Evolutionary conservation across 1,284 basidiomycete genomes (phyloP).

Genomic region (Somion occarium): DNA sequence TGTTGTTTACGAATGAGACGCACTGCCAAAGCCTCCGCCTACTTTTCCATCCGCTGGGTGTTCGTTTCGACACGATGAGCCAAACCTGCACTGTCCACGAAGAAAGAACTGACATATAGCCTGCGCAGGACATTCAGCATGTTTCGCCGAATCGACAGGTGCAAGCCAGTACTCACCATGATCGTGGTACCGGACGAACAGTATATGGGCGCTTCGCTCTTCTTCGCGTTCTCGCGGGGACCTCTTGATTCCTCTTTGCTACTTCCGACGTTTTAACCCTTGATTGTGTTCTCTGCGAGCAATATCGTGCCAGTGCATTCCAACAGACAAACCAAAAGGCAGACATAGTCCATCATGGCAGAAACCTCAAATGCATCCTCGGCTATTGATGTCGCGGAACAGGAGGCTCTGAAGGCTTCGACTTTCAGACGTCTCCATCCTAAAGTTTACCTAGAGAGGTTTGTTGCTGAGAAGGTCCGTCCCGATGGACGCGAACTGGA

Average conservation of each 20-base stretch:
- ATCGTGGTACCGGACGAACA: not conserved
- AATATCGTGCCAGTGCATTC: too few species aligned
- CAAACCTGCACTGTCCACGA: slow-evolving; percentile 67
- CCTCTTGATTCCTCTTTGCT: too few species aligned
- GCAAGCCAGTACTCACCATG: not conserved
- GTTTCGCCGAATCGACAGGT: not conserved
- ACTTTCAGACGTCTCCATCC: slow-evolving; percentile 84
- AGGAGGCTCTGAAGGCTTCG: slow-evolving; percentile 47
- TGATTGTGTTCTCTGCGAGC: too few species aligned
- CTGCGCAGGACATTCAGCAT: slow-evolving; percentile 16
- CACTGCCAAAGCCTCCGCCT: slow-evolving; percentile 31
- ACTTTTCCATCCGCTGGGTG: slow-evolving; percentile 42
- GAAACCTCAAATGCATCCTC: slow-evolving; percentile 14
- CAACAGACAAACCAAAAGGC: too few species aligned
- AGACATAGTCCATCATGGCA: too few species aligned
- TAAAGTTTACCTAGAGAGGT: slow-evolving; percentile 74
- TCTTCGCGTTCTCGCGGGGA: too few species aligned
- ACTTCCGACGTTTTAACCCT: too few species aligned
- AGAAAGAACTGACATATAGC: slow-evolving; percentile 59
- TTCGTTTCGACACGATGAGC: slow-evolving; percentile 63
- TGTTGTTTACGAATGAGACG: slow-evolving; percentile 16
- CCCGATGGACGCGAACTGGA: slow-evolving; percentile 70
- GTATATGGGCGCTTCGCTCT: not conserved
- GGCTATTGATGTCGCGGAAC: slow-evolving; percentile 12
- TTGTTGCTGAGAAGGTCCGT: slow-evolving; percentile 64